Evolutionary conservation across 805 yeast genomes (phyloP), one percentile per base, ranked within the genome.

Genomic region (Sugiyamaella lignohabitans): DNA sequence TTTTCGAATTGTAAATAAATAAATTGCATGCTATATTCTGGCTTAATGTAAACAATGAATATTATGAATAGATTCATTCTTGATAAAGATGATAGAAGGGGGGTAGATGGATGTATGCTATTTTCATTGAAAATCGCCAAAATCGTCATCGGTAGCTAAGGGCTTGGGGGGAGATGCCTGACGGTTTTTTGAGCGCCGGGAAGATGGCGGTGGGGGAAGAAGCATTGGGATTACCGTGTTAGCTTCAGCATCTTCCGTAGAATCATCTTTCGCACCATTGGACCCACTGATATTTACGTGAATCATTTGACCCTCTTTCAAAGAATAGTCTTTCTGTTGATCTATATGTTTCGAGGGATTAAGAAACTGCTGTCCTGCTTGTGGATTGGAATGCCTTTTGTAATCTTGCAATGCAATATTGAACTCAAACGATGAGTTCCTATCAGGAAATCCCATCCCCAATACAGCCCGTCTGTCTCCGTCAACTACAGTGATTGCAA

Each of bases 381-480:
- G 5, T 6, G 51, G 43, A 5, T 11, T 18, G 11, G 52, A 54
- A 23, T 51, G 57, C 52, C 55, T 54, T 34, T 52, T 59, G 42
- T 58, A 67, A 23, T 59, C 63, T 50, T 67, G 70, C 32, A 68
- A 51, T 10, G 69, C 66, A 17, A 66, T 55, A 42, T 63, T 64
- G 53, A 69, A 69, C 27, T 66, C 72, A 42, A 64, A 59, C 16
- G 69, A 60, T 35, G 56, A 61, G 30, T 53, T 42, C 23, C 64
- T 52, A 53, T 68, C 68, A 2, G 53, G 56, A 46, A 71, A 70
- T 11, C 68, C 67, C 44, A 72, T 51, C 3, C 76, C 76, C n/a
- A 72, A 54, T 20, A 66, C 67, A 10, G 73, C 65, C n/a, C 58
- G 59, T 46, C 61, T 52, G 3, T 48, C 59, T 39, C 63, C 61